Conservation (phyloP, 441 rosid species). For the Euphorbia schlechtendalii region DNA sequence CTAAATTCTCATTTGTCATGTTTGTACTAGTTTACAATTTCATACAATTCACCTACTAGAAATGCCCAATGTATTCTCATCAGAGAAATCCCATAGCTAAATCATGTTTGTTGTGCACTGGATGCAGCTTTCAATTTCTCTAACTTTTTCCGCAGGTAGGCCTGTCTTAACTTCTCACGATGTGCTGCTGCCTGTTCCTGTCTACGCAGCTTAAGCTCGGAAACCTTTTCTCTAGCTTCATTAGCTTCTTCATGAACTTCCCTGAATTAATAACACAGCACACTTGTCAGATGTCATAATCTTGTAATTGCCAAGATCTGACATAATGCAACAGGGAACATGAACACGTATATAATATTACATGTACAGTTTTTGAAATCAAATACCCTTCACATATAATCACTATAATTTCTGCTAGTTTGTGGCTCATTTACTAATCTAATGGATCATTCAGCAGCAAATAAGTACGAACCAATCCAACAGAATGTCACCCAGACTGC, state of each 20-base stretch:
- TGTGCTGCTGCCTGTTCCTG: conserved; percentile 71
- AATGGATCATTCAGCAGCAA: background rate
- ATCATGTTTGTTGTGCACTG: conserved; percentile 24
- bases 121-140: conserved; percentile 74
- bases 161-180: conserved; percentile 73
- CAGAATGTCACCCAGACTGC: too few species aligned
- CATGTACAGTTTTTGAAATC: too few species aligned
- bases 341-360: too few species aligned
- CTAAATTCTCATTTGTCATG: background rate
- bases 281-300: background rate
- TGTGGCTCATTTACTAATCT: background rate
- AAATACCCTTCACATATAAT: background rate
- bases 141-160: conserved; percentile 68
- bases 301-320: background rate
- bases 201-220: conserved; percentile 59
- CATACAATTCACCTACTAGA: background rate
- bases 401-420: background rate
- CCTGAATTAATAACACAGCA: conserved; percentile 26
- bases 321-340: background rate
- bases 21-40: background rate
- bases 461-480: too few species aligned
- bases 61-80: background rate
- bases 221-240: conserved; percentile 69
- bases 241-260: conserved; percentile 90
- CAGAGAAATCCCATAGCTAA: background rate